Evolutionary conservation across 139 green algal genomes (phyloP), one percentile per base, ranked within the genome.

Genomic region (Micromonas pusilla): DNA sequence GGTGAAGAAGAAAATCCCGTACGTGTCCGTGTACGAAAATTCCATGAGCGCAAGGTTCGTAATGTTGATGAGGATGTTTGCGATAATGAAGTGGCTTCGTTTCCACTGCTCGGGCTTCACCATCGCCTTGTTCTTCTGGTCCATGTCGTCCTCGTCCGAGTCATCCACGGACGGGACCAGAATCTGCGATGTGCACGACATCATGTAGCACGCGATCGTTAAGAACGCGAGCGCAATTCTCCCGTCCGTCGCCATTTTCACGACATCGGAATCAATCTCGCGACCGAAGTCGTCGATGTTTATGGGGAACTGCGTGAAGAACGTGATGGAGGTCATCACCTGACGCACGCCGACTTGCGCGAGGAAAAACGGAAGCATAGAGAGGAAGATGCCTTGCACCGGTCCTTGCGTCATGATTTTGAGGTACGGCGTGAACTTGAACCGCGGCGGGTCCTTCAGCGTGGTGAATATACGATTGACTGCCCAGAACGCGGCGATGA

Each of bases 11-110:
- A 67, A 28, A n/a, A 36, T 63, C 2, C 63, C 63, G n/a, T 74
- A 80, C 13, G 68, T 37, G 30, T 73, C 64, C 1, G 75, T 80
- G 63, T 60, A 80, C 16, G 75, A 80, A 63, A 80, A 80, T 63
- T 80, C 75, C n/a, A 80, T 80, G 4, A 80, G 45, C 13, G 66
- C 38, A 5, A 80, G 16, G 36, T 80, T 80, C 2, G 68, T 45
- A 23, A 26, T 36, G 13, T 65, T 60, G 3, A 74, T 33, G 2
- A 66, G 5, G 36, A 80, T 32, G 4, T 60, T 45, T 2, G 45
- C 28, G 6, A 80, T 33, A 9, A 80, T 64, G n/a, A 68, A 80
- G 63, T 80, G 75, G 5, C 31, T 66, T 28, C 75, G 62, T 34
- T 74, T 80, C 75, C 75, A 80, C 34, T 36, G 32, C 36, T 80